These are phyloP conservation scores for Scheffersomyces lignosus DNA, from an alignment of 805 yeast species.

Conservation along the genomic window DNA sequence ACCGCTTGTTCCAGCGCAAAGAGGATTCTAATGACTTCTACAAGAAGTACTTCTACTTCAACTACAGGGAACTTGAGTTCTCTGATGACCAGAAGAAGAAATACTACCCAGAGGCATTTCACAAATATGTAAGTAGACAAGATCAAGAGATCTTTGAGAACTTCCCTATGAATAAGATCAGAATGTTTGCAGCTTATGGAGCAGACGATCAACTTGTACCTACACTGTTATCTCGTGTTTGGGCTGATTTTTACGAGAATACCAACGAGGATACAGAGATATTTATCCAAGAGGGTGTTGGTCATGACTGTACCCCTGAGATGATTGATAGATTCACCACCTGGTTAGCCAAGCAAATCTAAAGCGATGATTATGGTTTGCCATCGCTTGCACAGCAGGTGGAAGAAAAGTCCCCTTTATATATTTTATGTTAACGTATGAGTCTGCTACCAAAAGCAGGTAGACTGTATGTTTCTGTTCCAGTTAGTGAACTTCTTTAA, in stretches of 20 bases:
- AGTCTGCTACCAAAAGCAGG: too few relatives aligned
- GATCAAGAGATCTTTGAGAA: slow-evolving; percentile 33
- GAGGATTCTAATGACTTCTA: slow-evolving; percentile 18
- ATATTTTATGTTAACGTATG: too few relatives aligned
- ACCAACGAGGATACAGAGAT: slow-evolving; percentile 24
- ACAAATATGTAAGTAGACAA: slow-evolving; percentile 24
- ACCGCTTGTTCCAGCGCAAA: slow-evolving; percentile 31
- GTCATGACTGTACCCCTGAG: slow-evolving; percentile 34
- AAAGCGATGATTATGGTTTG: not conserved
- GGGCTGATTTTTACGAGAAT: slow-evolving; percentile 30
- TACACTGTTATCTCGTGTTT: slow-evolving; percentile 26
- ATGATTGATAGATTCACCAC: slow-evolving; percentile 33
- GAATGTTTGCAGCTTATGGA: slow-evolving; percentile 39
- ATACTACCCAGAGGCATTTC: slow-evolving; percentile 35
- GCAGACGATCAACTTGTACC: slow-evolving; percentile 39
- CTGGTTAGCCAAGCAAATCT: slow-evolving; percentile 25
- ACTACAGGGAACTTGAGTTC: slow-evolving; percentile 35
- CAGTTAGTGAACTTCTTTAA: too few relatives aligned
- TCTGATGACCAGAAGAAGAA: slow-evolving; percentile 21
- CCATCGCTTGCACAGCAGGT: not conserved
- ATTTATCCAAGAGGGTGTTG: slow-evolving; percentile 28
- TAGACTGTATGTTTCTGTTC: too few relatives aligned
- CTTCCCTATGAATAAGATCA: slow-evolving; percentile 30
- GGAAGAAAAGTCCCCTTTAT: too few relatives aligned
- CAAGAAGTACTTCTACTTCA: slow-evolving; percentile 31